Evolutionary conservation across 2,329 filamentous ascomycete species (phyloP), one percentile per base, ranked within the genome.

Genomic region (Penicillium sp.): DNA sequence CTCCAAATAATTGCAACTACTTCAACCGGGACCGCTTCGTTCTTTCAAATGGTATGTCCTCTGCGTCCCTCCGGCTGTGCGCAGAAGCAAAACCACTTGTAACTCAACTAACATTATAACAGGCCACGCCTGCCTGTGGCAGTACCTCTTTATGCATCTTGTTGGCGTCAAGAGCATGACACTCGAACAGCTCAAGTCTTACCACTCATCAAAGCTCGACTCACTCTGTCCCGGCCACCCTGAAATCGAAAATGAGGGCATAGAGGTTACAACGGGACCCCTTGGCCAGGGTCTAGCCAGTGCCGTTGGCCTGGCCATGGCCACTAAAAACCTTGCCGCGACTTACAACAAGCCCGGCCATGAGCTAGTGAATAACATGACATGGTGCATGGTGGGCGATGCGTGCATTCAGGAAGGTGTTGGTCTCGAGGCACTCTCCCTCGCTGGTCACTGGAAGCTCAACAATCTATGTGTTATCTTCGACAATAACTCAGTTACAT

Each of bases 191-290:
- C 61, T 73, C 11, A 71, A 72, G 46, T 67, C 65, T 16, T 73
- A 73, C 51, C 67, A 71, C 50, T 68, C 65, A 11, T 62, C 69
- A 16, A 63, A 67, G 8, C 59, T 62, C 5, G 67, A 70, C 23
- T 60, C 68, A 25, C 58, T 71, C 2, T 72, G 68, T n/a, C 69
- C 68, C 3, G 69, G 65, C 1, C 71, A 81, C 64, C 83, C 82
- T 0, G 82, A 86, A 67, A 84, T 85, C 50, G 82, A 86, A 63
- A 73, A 81, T 59, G 76, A 81, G 41, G 82, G 82, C 7, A 77
- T 85, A 51, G 82, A 86, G 69, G 81, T 86, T 5, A 85, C 83
- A 0, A 86, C 83, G 0, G 83, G 83, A 0, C 83, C 83, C 4
- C 72, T 86, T 0, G 83, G 84, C 0, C 83, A 86, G 62, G 83